Conservation (phyloP, 2,329 filamentous ascomycete species). For the Erysiphe pisi region DNA sequence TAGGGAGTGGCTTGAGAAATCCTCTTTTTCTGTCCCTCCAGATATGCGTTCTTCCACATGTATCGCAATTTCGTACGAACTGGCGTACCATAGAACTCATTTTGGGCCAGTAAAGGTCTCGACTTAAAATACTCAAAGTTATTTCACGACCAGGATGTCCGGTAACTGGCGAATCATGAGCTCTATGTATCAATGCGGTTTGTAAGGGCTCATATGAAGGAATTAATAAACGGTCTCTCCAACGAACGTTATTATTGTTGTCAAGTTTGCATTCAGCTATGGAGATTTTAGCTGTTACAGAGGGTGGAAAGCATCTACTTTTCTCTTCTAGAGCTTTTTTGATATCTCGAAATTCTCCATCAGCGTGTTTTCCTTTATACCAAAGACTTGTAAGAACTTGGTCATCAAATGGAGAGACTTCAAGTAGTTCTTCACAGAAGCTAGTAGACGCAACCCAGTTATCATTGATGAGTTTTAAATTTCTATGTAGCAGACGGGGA, state of each 20-base stretch:
- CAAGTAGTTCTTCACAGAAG: neutral
- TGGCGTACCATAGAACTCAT: constrained; percentile 11
- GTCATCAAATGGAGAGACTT: neutral
- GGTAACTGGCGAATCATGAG: neutral
- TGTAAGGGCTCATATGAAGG: constrained; percentile 17
- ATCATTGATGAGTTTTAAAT: neutral
- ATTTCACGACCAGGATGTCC: neutral
- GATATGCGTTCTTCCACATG: neutral
- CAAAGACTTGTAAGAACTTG: neutral
- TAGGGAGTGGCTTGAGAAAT: neutral
- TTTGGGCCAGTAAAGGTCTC: constrained; percentile 16
- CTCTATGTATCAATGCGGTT: neutral
- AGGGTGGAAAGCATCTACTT: constrained; percentile 8
- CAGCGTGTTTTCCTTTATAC: neutral
- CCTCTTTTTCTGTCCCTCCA: neutral
- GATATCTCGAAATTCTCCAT: constrained; percentile 24
- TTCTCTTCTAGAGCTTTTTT: neutral
- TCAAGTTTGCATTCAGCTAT: neutral
- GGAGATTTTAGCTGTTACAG: constrained; percentile 5
- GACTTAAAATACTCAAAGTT: neutral
- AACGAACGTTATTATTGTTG: neutral
- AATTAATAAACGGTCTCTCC: neutral
- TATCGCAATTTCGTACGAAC: neutral
- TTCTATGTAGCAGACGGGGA: neutral
- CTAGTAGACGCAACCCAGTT: neutral